Evolutionary conservation across 345 rosid genomes (phyloP).

Genomic region (Rhizophora apiculata): DNA sequence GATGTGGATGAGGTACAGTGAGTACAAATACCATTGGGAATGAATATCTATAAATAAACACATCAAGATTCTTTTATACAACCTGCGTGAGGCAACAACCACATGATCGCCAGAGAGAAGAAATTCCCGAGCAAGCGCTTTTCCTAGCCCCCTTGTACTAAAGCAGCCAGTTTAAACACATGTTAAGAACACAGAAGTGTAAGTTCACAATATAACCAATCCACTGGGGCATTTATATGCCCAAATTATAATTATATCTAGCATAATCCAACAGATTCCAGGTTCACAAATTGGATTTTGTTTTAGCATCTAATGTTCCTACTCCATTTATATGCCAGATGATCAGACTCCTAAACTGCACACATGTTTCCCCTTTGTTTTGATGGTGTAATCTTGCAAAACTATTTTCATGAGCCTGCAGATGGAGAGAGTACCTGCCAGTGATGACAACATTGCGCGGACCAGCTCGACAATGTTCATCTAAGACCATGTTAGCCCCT

Average conservation of each 20-base stretch:
- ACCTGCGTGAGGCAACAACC: slow-evolving; percentile 94
- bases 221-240: not conserved
- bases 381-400: too few species aligned
- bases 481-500: slow-evolving; percentile 89
- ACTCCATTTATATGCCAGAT: too few species aligned
- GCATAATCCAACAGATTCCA: too few species aligned
- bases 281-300: too few species aligned
- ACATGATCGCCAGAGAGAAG: slow-evolving; percentile 94
- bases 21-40: not conserved
- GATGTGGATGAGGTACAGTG: slow-evolving; percentile 6
- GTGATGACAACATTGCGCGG: slow-evolving; percentile 94
- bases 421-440: slow-evolving; percentile 56
- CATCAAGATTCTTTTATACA: slow-evolving; percentile 1
- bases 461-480: slow-evolving; percentile 92
- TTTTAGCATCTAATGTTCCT: too few species aligned
- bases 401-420: not conserved
- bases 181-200: not conserved
- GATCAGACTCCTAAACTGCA: too few species aligned
- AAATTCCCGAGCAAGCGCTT: slow-evolving; percentile 97
- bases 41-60: not conserved
- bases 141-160: slow-evolving; percentile 91
- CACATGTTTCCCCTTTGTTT: too few species aligned
- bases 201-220: slow-evolving; percentile 10
- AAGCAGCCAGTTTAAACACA: slow-evolving; percentile 7
- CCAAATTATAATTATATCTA: not conserved